Percentiles rank a stretch among this genome's conserved stretches.
phyloP scores from a whole-genome alignment of 208 protist species.

The Trypanosoma cruzi region DNA sequence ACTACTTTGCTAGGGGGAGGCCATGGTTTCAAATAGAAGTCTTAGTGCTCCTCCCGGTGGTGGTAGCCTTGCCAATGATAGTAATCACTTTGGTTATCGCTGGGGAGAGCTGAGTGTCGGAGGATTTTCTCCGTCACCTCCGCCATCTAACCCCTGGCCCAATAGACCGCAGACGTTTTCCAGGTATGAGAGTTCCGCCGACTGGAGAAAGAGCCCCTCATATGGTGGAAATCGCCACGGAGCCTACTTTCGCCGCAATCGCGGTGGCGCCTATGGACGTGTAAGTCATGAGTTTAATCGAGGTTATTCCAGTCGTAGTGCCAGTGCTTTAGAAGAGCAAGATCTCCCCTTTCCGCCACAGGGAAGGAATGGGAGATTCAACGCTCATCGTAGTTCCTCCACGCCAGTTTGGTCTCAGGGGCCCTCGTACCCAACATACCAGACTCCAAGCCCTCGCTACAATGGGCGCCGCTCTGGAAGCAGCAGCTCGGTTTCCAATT shows the following conservation, averaged over 20 bases:
- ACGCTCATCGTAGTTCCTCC: conserved; percentile 14
- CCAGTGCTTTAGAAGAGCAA: neutral
- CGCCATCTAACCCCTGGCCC: conserved; percentile 1
- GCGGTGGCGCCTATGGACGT: neutral
- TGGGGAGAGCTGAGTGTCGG: conserved; percentile 2
- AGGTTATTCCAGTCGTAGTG: neutral
- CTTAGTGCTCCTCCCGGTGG: conserved; percentile 7
- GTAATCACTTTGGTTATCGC: conserved; percentile 3
- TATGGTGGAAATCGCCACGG: conserved; percentile 2
- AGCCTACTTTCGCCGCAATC: conserved; percentile 3
- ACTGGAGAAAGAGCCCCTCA: conserved; percentile 12
- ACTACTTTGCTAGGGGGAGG: neutral
- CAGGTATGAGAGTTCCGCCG: neutral
- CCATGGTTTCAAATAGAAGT: conserved; percentile 3
- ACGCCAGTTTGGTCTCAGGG: neutral
- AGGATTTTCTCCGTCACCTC: conserved; percentile 4
- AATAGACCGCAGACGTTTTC: neutral
- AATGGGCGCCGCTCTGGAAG: neutral
- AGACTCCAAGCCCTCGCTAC: neutral
- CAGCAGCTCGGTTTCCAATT: neutral
- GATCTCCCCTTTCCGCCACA: neutral
- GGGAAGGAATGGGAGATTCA: neutral
- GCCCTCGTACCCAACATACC: neutral
- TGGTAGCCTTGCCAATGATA: conserved; percentile 8
- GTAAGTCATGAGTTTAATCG: neutral